Evolutionary conservation across 257 asterid genomes (phyloP), one percentile per base, ranked within the genome.

Genomic region (Ilex aquifolium): DNA sequence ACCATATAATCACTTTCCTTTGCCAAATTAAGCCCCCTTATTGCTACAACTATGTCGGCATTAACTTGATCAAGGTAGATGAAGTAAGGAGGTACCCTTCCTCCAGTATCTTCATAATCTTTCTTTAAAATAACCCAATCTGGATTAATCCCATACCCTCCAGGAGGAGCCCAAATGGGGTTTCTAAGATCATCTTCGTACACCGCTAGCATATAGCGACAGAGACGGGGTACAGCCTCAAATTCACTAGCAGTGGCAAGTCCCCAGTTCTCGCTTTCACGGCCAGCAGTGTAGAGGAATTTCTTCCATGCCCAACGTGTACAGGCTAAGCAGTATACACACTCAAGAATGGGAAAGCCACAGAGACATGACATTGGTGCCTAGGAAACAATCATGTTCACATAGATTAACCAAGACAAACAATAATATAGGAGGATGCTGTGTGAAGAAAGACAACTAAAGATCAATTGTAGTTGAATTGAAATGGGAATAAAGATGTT

Each of bases 291-390:
- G 76, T 85, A 93, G 5, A 83, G 85, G 57, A 87, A 86, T 56
- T 90, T 93, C 83, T 88, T 93, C 99, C 99, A 93, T 56, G 65
- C 92, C 99, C 99, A 93, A 44, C 99, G 96, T 48, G 77, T 58
- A 66, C 99, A 93, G 0, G 90, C 99, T 74, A 93, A 69, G 71
- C 96, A 88, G 68, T 94, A 90, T n/a, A 90, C 97, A 49, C 99
- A 93, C 82, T 93, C 99, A 46, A 88, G 81, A 63, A 90, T 67
- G 62, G 99, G 99, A 14, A 93, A 5, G 65, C 99, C 87, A 83
- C 95, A 90, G 75, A 95, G 88, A 68, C 81, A 83, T 49, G 99
- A 90, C 99, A 93, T 93, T 53, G 82, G 72, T 75, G 71, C 85
- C 91, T 81, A 74, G 63, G 62, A 76, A 46, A 62, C 65, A 68